Evolutionary conservation across 352 stramenopile species (phyloP), one percentile per base, ranked within the genome.

Genomic region (Phytophthora palmivora): DNA sequence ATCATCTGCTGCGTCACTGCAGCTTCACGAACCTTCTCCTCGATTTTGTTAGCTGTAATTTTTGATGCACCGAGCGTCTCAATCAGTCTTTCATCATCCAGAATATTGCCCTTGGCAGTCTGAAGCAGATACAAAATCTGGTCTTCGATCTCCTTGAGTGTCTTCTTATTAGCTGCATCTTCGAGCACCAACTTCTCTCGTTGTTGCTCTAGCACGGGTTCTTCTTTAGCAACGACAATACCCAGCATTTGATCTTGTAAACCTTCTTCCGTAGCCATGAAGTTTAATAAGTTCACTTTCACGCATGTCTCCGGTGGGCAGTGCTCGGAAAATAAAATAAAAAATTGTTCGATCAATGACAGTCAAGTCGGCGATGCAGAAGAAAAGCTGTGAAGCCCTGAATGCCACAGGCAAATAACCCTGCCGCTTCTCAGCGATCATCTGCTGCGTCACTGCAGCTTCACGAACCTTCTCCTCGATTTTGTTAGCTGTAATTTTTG

Each of bases 271-370:
- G 96, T 99, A 10, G 94, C 94, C 89, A 98, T 98, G 49, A 98
- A 99, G 66, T 99, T 98, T 26, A 99, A 72, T 56, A 99, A 67
- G 62, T 98, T 98, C 2, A 98, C 95, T 63, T 98, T 98, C n/a
- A 98, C 95, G 55, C 92, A 98, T 18, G 94, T 89, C 67, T 98
- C 96, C 0, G 96, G 94, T 16, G 92, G 84, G 64, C 98, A 98
- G 59, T 98, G 94, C n/a, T n/a, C n/a, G n/a, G n/a, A n/a, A n/a
- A n/a, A n/a, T n/a, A n/a, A n/a, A n/a, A n/a, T n/a, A n/a, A n/a
- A n/a, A n/a, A n/a, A n/a, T n/a, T n/a, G n/a, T n/a, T n/a, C n/a
- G 95, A 46, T 98, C 95, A 15, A 98, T 94, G 16, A 94, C 82
- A 4, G 82, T 87, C 18, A 99, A 72, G 37, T 98, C 91, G 1